Evolutionary conservation across 305 asterid species (phyloP), one percentile per base, ranked within the genome.

Genomic region (Fraxinus xanthoxyloides): DNA sequence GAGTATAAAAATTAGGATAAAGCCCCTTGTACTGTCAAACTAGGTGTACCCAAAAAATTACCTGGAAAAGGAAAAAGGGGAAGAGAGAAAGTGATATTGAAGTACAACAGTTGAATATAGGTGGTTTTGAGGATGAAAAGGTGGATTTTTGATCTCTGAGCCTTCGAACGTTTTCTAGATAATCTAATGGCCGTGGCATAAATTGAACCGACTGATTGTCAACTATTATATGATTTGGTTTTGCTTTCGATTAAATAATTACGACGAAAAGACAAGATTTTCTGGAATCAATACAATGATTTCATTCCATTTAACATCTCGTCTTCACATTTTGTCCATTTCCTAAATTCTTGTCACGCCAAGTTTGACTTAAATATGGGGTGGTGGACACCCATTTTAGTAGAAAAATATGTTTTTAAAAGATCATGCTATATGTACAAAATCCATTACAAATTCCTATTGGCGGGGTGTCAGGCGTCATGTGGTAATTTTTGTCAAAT

Each of bases 101-200:
- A 73, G 23, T 28, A 30, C 0, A 36, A 30, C 0, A 38, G 46
- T 38, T 35, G 38, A 35, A 35, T 35, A 35, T 6, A 3, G 85
- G 51, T 10, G 0, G 26, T 38, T 54, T 5, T n/a, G 63, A 70
- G n/a, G 79, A 76, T 56, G 15, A 46, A 48, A 48, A 6, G 12
- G 77, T 46, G 19, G 43, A 72, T 30, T 36, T 10, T 2, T 61
- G 7, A 75, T 46, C 46, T 80, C 81, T 61, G 31, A 74, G 35
- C 83, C 79, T 7, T 80, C 54, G 21, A 76, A 54, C 28, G 75
- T 38, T 54, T 54, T n/a, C 63, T 17, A 19, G 4, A n/a, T 56
- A 5, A 76, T 70, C 77, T 31, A 70, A 67, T 72, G 79, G 82
- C 32, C 32, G 56, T 35, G 72, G 77, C 48, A 48, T 56, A 30